phyloP scores from a whole-genome alignment of 768 basidiomycete genomes.

The Clavulina sp. region DNA sequence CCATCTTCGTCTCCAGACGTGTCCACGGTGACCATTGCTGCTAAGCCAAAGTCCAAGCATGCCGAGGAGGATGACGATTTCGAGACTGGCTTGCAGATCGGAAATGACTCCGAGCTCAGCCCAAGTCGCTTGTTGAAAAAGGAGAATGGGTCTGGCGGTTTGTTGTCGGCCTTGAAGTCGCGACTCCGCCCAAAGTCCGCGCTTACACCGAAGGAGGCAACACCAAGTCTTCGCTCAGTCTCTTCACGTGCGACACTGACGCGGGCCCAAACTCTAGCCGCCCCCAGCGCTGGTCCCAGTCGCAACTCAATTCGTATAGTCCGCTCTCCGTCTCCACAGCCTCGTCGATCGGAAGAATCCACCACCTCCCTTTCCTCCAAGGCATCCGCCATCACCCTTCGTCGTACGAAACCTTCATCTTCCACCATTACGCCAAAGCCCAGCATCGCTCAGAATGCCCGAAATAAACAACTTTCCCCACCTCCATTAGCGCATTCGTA shows the following conservation, averaged over 20 bases:
- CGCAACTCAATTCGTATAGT: too few species aligned
- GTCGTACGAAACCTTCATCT: conserved; percentile 44
- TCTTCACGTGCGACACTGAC: too few species aligned
- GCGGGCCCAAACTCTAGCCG: too few species aligned
- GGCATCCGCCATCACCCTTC: conserved; percentile 41
- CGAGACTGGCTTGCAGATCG: conserved; percentile 68
- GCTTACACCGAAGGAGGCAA: too few species aligned
- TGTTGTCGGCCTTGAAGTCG: too few species aligned
- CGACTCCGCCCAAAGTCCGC: too few species aligned
- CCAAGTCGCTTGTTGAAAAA: conserved; percentile 40
- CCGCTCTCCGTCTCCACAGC: too few species aligned
- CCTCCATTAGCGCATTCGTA: conserved; percentile 23
- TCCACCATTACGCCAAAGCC: conserved; percentile 33
- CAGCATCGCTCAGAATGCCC: not conserved
- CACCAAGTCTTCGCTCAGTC: too few species aligned
- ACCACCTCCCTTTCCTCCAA: conserved; percentile 25
- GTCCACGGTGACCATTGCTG: conserved; percentile 35
- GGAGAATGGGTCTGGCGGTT: too few species aligned
- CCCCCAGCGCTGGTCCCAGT: too few species aligned
- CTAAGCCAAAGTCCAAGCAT: conserved; percentile 22
- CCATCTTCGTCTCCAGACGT: conserved; percentile 28
- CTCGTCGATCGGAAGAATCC: too few species aligned
- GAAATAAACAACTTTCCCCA: conserved; percentile 19
- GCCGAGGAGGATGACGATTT: conserved; percentile 54
- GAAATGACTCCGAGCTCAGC: conserved; percentile 67